These are phyloP conservation scores for Scutellaria baicalensis DNA, from an alignment of 257 asterid species.

Conservation along the genomic window DNA sequence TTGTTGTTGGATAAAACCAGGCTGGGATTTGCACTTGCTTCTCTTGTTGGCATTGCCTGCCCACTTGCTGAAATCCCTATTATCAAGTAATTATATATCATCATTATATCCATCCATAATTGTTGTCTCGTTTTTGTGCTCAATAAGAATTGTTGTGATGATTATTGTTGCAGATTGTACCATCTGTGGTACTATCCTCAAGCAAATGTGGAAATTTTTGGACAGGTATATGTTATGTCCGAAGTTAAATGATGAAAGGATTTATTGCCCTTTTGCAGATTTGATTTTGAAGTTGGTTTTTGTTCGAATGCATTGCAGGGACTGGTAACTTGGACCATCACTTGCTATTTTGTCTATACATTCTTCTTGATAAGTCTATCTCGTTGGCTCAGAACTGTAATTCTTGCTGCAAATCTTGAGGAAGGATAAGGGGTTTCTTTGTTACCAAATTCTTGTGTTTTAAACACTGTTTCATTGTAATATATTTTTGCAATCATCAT, in stretches of 20 bases:
- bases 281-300: background rate
- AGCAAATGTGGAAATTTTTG: conserved; percentile 57
- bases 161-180: conserved; percentile 36
- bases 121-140: background rate
- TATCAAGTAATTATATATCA: conserved; percentile 34
- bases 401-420: conserved; percentile 12
- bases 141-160: background rate
- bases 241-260: background rate
- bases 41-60: conserved; percentile 50
- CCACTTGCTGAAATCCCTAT: conserved; percentile 71
- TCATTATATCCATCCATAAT: background rate
- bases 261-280: background rate
- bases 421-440: background rate
- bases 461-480: too few species aligned
- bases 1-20: conserved; percentile 44
- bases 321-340: conserved; percentile 56
- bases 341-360: conserved; percentile 68
- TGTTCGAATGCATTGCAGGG: conserved; percentile 39
- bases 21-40: conserved; percentile 59
- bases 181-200: conserved; percentile 75
- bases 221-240: conserved; percentile 33
- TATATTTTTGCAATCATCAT: too few species aligned
- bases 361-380: conserved; percentile 59
- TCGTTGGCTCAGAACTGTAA: conserved; percentile 41
- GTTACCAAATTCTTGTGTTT: too few species aligned